Evolutionary conservation across 2,329 filamentous ascomycete species (phyloP).

Genomic region (Metarhizium rileyi): DNA sequence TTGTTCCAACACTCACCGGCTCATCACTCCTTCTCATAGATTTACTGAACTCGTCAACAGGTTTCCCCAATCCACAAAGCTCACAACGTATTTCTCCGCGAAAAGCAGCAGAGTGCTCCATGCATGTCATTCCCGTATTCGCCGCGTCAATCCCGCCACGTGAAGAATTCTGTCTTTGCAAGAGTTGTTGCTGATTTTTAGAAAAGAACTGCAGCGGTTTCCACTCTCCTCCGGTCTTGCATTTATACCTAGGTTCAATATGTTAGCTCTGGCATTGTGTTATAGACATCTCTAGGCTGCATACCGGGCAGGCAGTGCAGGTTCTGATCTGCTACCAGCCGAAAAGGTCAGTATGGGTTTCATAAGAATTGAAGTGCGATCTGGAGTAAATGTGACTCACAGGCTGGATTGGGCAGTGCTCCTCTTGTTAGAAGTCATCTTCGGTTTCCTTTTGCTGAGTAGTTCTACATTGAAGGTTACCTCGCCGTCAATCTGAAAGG

Average conservation of each 20-base stretch:
- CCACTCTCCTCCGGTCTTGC: constrained; percentile 28
- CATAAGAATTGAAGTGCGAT: not conserved
- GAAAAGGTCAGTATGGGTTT: not conserved
- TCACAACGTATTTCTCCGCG: constrained; percentile 20
- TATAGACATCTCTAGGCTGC: not conserved
- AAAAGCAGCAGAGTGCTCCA: constrained; percentile 19
- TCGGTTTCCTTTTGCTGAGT: not conserved
- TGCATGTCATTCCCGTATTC: constrained; percentile 27
- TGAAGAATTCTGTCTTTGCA: constrained; percentile 12
- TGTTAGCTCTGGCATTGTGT: not conserved
- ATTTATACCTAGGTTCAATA: constrained; percentile 19
- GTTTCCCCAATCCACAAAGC: constrained; percentile 19
- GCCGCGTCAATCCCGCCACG: constrained; percentile 15
- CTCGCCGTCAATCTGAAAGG: too few species aligned
- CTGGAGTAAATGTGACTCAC: not conserved
- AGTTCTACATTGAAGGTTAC: too few species aligned
- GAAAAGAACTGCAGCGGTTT: constrained; percentile 22
- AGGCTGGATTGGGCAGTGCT: not conserved
- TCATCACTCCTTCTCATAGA: constrained; percentile 17
- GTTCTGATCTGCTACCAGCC: not conserved
- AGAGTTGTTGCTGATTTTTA: constrained; percentile 19
- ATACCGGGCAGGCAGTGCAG: not conserved
- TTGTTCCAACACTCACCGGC: constrained; percentile 16
- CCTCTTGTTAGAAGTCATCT: not conserved
- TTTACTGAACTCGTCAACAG: constrained; percentile 21